Percentiles rank a stretch among this genome's conserved stretches.
Evolutionary conservation across 2,329 filamentous ascomycete species (phyloP).

Genomic region (Elsinoe necatrix): DNA sequence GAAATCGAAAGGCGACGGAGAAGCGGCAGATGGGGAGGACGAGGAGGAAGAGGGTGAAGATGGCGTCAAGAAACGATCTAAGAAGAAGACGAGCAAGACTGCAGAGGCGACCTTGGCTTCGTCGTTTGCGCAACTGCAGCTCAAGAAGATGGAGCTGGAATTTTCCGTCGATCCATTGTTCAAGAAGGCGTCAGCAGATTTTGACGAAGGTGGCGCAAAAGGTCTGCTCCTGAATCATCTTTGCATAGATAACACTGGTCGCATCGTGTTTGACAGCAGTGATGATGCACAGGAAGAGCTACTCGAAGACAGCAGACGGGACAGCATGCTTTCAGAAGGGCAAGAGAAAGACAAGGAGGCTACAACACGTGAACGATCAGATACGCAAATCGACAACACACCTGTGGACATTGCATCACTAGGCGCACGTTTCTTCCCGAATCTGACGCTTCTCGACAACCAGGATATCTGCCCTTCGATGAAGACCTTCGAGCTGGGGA

Average conservation of each 20-base stretch:
- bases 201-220: slow-evolving; percentile 95
- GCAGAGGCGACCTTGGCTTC: slow-evolving; percentile 90
- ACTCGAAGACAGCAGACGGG: slow-evolving; percentile 26
- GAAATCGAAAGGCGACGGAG: slow-evolving; percentile 44
- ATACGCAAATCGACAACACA: slow-evolving; percentile 42
- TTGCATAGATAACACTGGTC: slow-evolving; percentile 83
- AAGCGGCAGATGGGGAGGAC: slow-evolving; percentile 49
- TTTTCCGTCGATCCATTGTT: slow-evolving; percentile 97
- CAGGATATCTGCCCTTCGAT: slow-evolving; percentile 92
- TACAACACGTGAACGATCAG: slow-evolving; percentile 18
- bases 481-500: slow-evolving; percentile 85
- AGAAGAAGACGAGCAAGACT: slow-evolving; percentile 67
- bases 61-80: slow-evolving; percentile 49
- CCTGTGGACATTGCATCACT: slow-evolving; percentile 73
- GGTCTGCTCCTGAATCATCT: slow-evolving; percentile 90
- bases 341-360: slow-evolving; percentile 40
- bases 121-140: slow-evolving; percentile 76
- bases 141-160: slow-evolving; percentile 97
- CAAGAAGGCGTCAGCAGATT: slow-evolving; percentile 97
- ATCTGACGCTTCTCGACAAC: slow-evolving; percentile 65
- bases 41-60: slow-evolving; percentile 49
- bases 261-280: slow-evolving; percentile 97
- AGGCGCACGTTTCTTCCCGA: slow-evolving; percentile 75
- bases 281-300: slow-evolving; percentile 61
- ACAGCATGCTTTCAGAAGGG: slow-evolving; percentile 36